Evolutionary conservation across 2,329 filamentous ascomycete genomes (phyloP), one percentile per base, ranked within the genome.

Genomic region (Penicillium brevicompactum): DNA sequence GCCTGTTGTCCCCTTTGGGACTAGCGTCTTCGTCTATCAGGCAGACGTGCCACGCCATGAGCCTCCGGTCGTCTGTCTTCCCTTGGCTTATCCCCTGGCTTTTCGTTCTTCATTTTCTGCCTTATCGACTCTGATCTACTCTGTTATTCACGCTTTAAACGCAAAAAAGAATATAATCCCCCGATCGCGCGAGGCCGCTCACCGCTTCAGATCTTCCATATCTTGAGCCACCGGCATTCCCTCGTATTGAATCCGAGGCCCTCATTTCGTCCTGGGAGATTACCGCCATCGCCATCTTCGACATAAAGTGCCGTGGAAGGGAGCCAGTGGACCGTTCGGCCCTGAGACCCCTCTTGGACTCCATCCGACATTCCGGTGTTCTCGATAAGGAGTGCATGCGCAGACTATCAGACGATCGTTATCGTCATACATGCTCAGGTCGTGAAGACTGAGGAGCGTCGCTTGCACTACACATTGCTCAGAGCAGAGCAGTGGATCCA

Each of bases 21-120:
- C 49, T 68, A 67, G 69, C 42, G 55, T 14, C 47, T 57, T 71
- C 64, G 68, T 65, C 70, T 66, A 72, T 72, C 67, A 74, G 72
- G 72, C 72, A 74, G 72, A 74, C 70, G 71, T 67, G 65, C 53
- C 55, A 59, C 62, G 68, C 56, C 61, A 52, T 57, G 47, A 58
- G 43, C 46, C 57, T 61, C 57, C 56, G 53, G 60, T 60, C 50
- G 13, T 58, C 67, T 64, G 57, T 60, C 63, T 59, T 60, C 60
- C 60, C 53, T 56, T 57, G 52, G 51, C 58, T 55, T 41, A 37
- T 31, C 56, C 44, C 37, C 56, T 16, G 27, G 34, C 44, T 46
- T 56, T 55, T 57, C 56, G 51, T 57, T 51, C 48, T 59, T 57
- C 56, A 55, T 59, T 57, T 57, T 56, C 53, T 53, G 49, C 34